Evolutionary conservation across 306 rosid genomes (phyloP).

Genomic region (Cucumis melo): DNA sequence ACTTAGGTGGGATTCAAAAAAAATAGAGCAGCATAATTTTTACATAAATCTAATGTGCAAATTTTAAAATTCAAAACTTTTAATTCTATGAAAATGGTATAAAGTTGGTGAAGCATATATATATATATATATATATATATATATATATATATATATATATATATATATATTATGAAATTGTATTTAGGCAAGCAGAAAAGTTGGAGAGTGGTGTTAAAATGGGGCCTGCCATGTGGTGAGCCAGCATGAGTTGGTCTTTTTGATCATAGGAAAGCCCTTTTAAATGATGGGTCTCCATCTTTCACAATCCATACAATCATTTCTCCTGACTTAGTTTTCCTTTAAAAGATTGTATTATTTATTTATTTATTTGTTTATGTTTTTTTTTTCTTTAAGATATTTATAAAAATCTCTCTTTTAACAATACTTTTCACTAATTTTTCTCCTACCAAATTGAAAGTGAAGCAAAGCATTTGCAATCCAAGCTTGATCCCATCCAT

Average conservation of each 20-base stretch:
- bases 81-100: not conserved
- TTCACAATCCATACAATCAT: constrained; percentile 8
- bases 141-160: not conserved
- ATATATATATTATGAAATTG: not conserved
- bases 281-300: constrained; percentile 12
- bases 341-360: not conserved
- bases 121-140: not conserved
- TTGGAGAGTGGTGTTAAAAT: not conserved
- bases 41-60: no score
- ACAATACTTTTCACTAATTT: not conserved
- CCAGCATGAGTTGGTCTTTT: constrained; percentile 9
- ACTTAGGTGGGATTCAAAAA: no score
- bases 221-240: constrained; percentile 15
- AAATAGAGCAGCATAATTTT: no score
- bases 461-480: not conserved
- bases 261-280: constrained; percentile 5
- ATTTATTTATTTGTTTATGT: not conserved
- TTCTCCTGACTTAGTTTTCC: constrained; percentile 2
- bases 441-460: not conserved
- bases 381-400: not conserved
- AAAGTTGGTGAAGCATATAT: not conserved
- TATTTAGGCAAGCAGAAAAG: not conserved
- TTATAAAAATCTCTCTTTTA: not conserved
- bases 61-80: no score
- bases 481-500: not conserved